Evolutionary conservation across 2,329 filamentous ascomycete species (phyloP), one percentile per base, ranked within the genome.

Genomic region (Blastomyces silverae): DNA sequence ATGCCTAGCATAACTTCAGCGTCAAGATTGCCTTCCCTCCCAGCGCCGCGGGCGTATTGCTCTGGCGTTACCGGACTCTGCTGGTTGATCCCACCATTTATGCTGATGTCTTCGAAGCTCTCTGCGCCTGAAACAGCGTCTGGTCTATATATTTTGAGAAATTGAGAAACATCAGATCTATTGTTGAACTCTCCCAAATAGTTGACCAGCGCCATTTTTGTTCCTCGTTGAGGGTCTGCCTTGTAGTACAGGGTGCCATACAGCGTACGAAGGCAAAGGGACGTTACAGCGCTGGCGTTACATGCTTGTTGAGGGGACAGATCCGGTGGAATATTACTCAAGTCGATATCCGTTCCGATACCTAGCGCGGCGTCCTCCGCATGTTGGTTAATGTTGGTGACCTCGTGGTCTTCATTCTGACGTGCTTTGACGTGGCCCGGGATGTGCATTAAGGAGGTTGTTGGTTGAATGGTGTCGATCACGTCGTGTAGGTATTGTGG

Each of bases 151-250:
- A n/a, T 25, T 37, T 59, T 44, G 22, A 59, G 56, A 37, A 59
- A 59, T 44, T 59, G 56, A 25, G 56, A 59, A 59, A 59, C 42
- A 37, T 59, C 56, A 7, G 56, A 59, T 22, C 56, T 31, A 28
- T 59, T 59, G 56, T 59, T 59, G 56, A 59, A 59, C 17, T 59
- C 56, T 25, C 56, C 56, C 37, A 25, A 59, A 42, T 59, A 59
- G 22, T 59, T 59, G 20, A 59, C 56, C 34, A 59, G 56, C 13
- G 34, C 56, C 56, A 59, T 59, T 59, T 22, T 59, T 17, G 56
- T 59, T 17, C n/a, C 34, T 17, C 56, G 22, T 5, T 42, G 6
- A 15, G 34, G 3, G 22, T 44, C 22, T 3, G 56, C 56, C 56
- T 25, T 59, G 39, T 59, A 42, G 20, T 59, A 44, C 56, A 59